Evolutionary conservation across 805 yeast species (phyloP).

Genomic region (Zygoascus bituminiphila): DNA sequence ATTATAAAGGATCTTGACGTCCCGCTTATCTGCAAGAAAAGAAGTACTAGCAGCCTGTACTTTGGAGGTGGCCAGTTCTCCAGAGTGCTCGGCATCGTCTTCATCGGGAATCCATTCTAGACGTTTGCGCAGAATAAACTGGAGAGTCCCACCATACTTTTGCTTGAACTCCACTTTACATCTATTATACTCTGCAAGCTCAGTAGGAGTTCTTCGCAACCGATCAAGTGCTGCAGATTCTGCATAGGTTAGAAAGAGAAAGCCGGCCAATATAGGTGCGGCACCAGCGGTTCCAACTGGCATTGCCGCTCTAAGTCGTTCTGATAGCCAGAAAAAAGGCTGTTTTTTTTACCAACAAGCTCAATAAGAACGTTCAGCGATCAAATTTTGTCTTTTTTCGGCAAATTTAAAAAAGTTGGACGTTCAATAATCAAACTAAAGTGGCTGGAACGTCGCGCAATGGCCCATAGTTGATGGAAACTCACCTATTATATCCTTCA

Average conservation of each 20-base stretch:
- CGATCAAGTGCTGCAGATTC: constrained; percentile 6
- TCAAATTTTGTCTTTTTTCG: too few species aligned
- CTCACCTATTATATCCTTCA: constrained; percentile 22
- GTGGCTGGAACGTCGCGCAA: too few species aligned
- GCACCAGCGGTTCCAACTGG: too few species aligned
- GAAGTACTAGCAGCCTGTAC: constrained; percentile 9
- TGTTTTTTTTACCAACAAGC: too few species aligned
- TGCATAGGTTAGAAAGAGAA: too few species aligned
- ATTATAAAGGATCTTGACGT: constrained; percentile 40
- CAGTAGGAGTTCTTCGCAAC: constrained; percentile 15
- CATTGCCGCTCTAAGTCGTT: too few species aligned
- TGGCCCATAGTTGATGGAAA: too few species aligned
- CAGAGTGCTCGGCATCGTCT: background rate
- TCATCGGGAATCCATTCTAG: constrained; percentile 14
- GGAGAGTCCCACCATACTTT: constrained; percentile 16
- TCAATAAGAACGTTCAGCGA: too few species aligned
- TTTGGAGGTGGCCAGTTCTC: background rate
- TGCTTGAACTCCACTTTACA: constrained; percentile 9
- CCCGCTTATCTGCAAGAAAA: constrained; percentile 21
- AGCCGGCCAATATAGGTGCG: too few species aligned
- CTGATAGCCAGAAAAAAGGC: too few species aligned
- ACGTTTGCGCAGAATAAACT: constrained; percentile 14
- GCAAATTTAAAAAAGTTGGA: too few species aligned
- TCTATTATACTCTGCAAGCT: constrained; percentile 9
- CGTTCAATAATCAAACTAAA: too few species aligned